phyloP scores from a whole-genome alignment of 805 yeast genomes.

The Metschnikowia corniflorae region DNA sequence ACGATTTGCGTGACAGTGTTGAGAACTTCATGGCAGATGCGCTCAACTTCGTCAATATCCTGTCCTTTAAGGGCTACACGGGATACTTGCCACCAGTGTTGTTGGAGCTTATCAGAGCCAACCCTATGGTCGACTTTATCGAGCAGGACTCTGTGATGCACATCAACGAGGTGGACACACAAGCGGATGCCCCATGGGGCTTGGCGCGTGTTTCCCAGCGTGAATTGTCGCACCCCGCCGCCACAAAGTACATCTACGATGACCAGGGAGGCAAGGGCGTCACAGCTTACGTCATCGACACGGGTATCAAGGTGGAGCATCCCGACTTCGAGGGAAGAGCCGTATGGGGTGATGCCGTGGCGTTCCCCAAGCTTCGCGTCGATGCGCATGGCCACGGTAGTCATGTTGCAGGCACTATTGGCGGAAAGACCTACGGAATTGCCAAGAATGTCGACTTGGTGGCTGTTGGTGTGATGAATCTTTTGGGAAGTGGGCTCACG shows the following conservation, averaged over 20 bases:
- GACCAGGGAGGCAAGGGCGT: conserved; percentile 78
- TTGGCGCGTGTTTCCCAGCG: conserved; percentile 85
- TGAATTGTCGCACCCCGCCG: conserved; percentile 38
- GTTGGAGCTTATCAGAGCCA: conserved; percentile 13
- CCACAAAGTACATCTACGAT: conserved; percentile 53
- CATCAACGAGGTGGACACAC: conserved; percentile 50
- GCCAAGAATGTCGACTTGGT: conserved; percentile 76
- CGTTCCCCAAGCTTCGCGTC: conserved; percentile 61
- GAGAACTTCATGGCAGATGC: conserved; percentile 5
- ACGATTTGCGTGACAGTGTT: conserved; percentile 13
- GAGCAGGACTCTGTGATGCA: conserved; percentile 24
- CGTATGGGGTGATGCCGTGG: conserved; percentile 68
- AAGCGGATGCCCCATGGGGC: conserved; percentile 94
- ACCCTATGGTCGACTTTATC: conserved; percentile 20
- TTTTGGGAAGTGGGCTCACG: conserved; percentile 81
- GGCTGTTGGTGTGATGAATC: conserved; percentile 80
- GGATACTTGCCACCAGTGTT: conserved; percentile 21
- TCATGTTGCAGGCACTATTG: conserved; percentile 96
- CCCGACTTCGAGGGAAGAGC: conserved; percentile 83
- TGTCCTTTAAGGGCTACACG: conserved; percentile 18
- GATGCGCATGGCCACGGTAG: conserved; percentile 96
- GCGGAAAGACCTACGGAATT: conserved; percentile 73
- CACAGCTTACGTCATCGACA: conserved; percentile 83
- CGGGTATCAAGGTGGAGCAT: conserved; percentile 78
- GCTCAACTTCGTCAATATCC: conserved; percentile 12